phyloP scores from a whole-genome alignment of 2,329 filamentous ascomycete genomes.

The Penicillium sp. region DNA sequence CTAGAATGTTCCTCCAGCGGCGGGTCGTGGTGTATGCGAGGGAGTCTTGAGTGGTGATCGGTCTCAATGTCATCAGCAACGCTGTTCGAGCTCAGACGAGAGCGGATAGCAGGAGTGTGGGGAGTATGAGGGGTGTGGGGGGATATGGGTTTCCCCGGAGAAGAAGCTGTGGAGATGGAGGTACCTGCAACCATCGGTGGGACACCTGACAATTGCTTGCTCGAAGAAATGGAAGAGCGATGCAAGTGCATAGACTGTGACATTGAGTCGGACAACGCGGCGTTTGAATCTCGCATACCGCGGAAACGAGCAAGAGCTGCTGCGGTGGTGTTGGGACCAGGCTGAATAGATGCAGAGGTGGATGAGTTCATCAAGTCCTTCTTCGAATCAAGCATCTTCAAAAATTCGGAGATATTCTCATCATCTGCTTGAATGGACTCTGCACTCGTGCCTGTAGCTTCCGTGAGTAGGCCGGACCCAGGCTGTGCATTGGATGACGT shows the following conservation, averaged over 20 bases:
- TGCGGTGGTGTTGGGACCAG: constrained; percentile 70
- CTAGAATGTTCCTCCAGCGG: constrained; percentile 38
- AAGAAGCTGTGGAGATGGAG: constrained; percentile 80
- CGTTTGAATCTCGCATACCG: constrained; percentile 83
- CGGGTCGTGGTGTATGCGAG: constrained; percentile 31
- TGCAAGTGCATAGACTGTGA: constrained; percentile 84
- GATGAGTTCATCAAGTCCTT: constrained; percentile 75
- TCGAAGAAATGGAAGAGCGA: constrained; percentile 72
- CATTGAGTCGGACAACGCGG: constrained; percentile 86
- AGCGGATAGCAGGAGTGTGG: constrained; percentile 90
- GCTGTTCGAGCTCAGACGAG: constrained; percentile 86
- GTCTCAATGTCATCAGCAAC: constrained; percentile 65
- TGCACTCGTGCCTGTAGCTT: constrained; percentile 60
- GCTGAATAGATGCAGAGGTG: constrained; percentile 58
- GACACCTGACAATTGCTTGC: constrained; percentile 67
- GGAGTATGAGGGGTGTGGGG: constrained; percentile 90
- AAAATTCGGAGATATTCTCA: constrained; percentile 88
- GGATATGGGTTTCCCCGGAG: constrained; percentile 83
- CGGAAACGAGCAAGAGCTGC: constrained; percentile 83
- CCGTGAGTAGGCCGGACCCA: constrained; percentile 75
- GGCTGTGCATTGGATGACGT: constrained; percentile 58
- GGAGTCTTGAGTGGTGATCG: constrained; percentile 32
- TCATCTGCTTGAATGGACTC: constrained; percentile 75
- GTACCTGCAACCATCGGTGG: constrained; percentile 61
- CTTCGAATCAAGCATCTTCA: constrained; percentile 82